Base-by-base conservation (phyloP, 345 rosid species). In the Bruguiera sexangula region DNA sequence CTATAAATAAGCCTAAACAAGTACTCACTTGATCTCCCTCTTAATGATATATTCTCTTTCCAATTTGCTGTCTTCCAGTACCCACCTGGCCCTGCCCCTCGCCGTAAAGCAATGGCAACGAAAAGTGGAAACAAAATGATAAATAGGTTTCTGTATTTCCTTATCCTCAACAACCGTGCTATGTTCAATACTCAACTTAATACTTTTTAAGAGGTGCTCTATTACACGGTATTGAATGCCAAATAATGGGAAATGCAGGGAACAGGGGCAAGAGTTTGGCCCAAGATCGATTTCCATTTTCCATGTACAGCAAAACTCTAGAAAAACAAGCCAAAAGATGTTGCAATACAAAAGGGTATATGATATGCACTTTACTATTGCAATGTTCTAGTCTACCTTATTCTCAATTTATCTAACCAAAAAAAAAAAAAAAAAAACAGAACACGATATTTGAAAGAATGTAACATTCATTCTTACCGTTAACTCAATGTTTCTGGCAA, bases 191-290 rank as follows among this genome's bases (percentile, higher is more conserved):
- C 8, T 60, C 27, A 54, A 8, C 57, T 60, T 29, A 7, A 2
- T 58, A 59, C 51, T 50, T 67, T 37, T 37, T 36, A 6, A 54
- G 43, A 67, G 53, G 26, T 39, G 3, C 2, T 67, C 20, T 16
- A 60, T 43, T 11, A 39, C 59, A 68, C 77, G 77, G 68, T 68
- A 55, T 68, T 74, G 77, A 62, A 67, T 54, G 21, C 6, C 22
- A 21, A 2, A 37, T 7, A 3, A 26, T 8, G n/a, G 3, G 16
- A 69, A 6, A 21, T 34, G 19, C 11, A 13, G 7, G 1, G 7
- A 50, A 62, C n/a, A 8, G 20, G 5, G 7, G 3, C 36, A 36
- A 8, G 16, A 9, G 19, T 24, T 46, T 20, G 18, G 21, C 21
- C 13, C 18, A 26, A 3, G 27, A 50, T 26, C 20, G 18, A 15